A percentile compares a stretch with the other conserved stretches of the same genome.
These are phyloP conservation scores for Fusarium papillatum DNA, from an alignment of 2,329 filamentous ascomycete genomes.

Conservation along the genomic window DNA sequence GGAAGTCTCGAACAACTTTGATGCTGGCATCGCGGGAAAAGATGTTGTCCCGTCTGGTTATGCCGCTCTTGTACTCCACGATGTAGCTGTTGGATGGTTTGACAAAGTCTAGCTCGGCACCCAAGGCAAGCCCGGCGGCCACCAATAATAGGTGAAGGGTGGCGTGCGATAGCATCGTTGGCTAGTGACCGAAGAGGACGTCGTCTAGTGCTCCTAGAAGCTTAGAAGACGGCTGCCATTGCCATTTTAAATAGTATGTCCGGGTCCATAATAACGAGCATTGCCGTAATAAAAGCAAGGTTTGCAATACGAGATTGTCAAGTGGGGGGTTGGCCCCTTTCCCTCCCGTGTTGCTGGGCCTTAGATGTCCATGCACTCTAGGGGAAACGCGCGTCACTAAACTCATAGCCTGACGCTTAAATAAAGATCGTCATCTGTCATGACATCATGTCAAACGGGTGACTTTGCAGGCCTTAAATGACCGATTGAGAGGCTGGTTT, in stretches of 20 bases:
- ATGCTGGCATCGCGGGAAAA: background rate
- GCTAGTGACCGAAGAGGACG: background rate
- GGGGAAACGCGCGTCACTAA: background rate
- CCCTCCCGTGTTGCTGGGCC: background rate
- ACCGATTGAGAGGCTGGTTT: too few relatives aligned
- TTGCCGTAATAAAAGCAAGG: background rate
- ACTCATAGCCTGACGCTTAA: background rate
- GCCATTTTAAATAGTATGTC: background rate
- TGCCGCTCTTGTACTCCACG: background rate
- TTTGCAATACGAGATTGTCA: background rate
- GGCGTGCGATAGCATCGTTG: background rate
- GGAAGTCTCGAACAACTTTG: slow-evolving; percentile 8
- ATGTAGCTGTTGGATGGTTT: background rate
- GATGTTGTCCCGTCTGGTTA: background rate
- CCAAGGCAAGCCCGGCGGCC: background rate
- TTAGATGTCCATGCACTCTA: background rate
- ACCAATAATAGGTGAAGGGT: background rate
- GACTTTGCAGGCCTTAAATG: too few relatives aligned
- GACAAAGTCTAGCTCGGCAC: background rate
- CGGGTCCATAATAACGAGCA: background rate
- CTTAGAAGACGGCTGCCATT: background rate
- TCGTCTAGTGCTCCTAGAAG: background rate
- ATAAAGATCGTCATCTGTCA: background rate
- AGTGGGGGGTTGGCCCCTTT: background rate
- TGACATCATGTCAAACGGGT: too few relatives aligned